Base-by-base conservation (phyloP, 495 filamentous ascomycete species). In the Filosporella fistucella region DNA sequence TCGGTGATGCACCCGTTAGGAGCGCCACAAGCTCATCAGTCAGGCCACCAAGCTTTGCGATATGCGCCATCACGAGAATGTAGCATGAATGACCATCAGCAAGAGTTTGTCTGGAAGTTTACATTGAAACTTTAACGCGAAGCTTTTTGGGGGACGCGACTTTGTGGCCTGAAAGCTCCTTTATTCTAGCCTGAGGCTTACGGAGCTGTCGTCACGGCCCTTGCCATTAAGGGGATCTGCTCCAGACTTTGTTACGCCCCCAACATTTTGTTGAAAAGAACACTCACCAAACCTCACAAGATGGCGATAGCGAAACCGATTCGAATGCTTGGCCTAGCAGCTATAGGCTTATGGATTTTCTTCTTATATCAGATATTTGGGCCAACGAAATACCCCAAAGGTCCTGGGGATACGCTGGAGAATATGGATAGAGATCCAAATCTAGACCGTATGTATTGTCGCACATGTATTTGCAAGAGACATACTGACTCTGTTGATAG, bases 271-370 rank as follows among this genome's bases (percentile, higher is more conserved):
- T 21, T 35, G 34, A 28, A 40, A 21, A 28, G 3, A 28, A 22
- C 18, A 33, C 3, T 33, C 4, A 7, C 7, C 29, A n/a, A 52
- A 47, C 33, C 50, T 18, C 18, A 45, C 55, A 67, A 54, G 36
- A 95, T 95, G 88, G 86, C 85, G 59, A 72, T 94, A 63, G 82
- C 88, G 60, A 82, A 80, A 72, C 84, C 87, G 22, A 83, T 93
- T 61, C 83, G 89, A 63, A 80, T 87, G 56, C 72, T 95, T 61
- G 85, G 73, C 54, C 76, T 85, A 55, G 70, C 81, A 43, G 83
- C 82, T 53, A 69, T 85, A 49, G 59, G 84, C 33, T 67, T 94
- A 37, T 82, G 85, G 69, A 66, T 85, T 37, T 90, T 87, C 60
- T 77, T 93, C 49, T 52, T 93, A 48, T 83, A 84, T 50, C 81